Evolutionary conservation across 2,329 filamentous ascomycete species (phyloP), one percentile per base, ranked within the genome.

Genomic region (Calonectria crousiana): DNA sequence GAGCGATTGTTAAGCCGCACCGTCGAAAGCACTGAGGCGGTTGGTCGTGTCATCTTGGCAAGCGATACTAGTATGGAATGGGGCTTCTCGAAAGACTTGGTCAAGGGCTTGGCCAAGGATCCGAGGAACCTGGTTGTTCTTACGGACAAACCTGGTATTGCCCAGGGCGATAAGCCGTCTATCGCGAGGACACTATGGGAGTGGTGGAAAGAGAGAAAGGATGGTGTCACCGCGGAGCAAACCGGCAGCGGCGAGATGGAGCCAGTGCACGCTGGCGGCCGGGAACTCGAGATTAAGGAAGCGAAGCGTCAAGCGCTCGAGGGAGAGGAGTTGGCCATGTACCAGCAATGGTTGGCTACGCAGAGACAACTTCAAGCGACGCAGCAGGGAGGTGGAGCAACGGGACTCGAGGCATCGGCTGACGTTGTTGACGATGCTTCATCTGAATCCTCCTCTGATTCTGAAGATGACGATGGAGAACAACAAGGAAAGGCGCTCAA

Each of bases 401-500:
- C 92, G 9, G 89, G 90, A 2, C 86, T 96, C 2, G 94, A 96
- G 79, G 88, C 91, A 1, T 90, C 93, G 38, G 92, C 91, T 3
- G 95, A 95, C 75, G 92, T 93, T 6, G 93, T 93, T 20, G 95
- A 97, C 77, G 96, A 98, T 78, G 93, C 93, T 69, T 96, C 94
- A 2, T 95, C 95, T 0, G 95, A 96, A 74, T 96, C 94, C 0
- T 96, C 95, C 0, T 95, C 95, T 1, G 93, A 94, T 64, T 96
- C 95, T 0, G 96, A 98, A 79, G 95, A 97, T 76, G 96, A 95
- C 0, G 96, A 98, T 75, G 92, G 93, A 32, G 95, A 98, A 80
- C 94, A 97, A 76, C 96, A 98, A 85, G 96, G 96, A 73, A 95
- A 96, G 82, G 95, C 95, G 9, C 87, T 99, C 44, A 98, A 98